Conservation (phyloP, 2,329 filamentous ascomycete genomes). For the Bertia moriformis region DNA sequence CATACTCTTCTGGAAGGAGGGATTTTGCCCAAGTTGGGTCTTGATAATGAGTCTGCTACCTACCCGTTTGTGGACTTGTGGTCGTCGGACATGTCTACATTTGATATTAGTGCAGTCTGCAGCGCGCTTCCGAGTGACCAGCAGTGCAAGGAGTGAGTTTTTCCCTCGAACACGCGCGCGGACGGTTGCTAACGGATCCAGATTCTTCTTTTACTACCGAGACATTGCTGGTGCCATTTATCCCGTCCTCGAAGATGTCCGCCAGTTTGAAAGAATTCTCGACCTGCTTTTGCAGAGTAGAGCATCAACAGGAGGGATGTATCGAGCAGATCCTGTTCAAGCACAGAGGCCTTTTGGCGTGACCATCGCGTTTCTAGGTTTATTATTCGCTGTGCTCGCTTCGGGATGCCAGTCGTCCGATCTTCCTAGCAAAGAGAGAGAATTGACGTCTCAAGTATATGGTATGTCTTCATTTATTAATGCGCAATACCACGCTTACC, state of each 20-base stretch:
- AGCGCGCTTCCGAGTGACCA: slow-evolving; percentile 41
- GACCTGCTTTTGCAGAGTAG: slow-evolving; percentile 35
- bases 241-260: slow-evolving; percentile 40
- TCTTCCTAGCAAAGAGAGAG: slow-evolving; percentile 39
- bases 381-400: slow-evolving; percentile 47
- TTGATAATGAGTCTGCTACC: slow-evolving; percentile 49
- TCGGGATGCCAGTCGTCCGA: slow-evolving; percentile 46
- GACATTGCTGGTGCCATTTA: slow-evolving; percentile 45
- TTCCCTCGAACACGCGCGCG: no score
- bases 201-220: slow-evolving; percentile 39
- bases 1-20: slow-evolving; percentile 43
- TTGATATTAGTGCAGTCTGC: slow-evolving; percentile 39
- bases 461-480: slow-evolving; percentile 18
- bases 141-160: slow-evolving; percentile 32
- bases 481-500: slow-evolving; percentile 12
- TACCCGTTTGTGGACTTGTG: slow-evolving; percentile 53
- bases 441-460: slow-evolving; percentile 50
- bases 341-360: slow-evolving; percentile 41
- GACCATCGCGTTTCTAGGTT: slow-evolving; percentile 39
- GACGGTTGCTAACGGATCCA: slow-evolving; percentile 9
- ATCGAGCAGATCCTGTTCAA: slow-evolving; percentile 25
- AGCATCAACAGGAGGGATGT: slow-evolving; percentile 21
- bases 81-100: slow-evolving; percentile 43
- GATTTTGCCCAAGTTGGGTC: slow-evolving; percentile 44
- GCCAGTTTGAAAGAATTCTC: slow-evolving; percentile 36